phyloP scores from a whole-genome alignment of 352 stramenopile species.

The Globisporangium echinulatum region DNA sequence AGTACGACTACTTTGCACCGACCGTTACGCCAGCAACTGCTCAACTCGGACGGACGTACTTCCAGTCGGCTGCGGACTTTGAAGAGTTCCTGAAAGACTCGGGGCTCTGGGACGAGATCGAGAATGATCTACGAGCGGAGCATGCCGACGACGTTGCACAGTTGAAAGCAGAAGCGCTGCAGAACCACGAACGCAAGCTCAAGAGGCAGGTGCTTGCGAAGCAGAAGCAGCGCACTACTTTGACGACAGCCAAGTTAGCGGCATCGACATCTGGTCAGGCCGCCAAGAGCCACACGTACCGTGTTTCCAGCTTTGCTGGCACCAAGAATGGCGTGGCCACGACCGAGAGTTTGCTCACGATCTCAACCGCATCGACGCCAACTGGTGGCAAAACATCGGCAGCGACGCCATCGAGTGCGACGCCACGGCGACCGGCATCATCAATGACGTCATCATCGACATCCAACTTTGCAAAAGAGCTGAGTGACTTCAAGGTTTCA shows the following conservation, averaged over 20 bases:
- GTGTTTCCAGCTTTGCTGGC: neutral
- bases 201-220: neutral
- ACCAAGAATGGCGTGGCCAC: neutral
- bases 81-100: constrained; percentile 56
- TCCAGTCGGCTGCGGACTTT: constrained; percentile 49
- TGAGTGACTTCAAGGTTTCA: constrained; percentile 27
- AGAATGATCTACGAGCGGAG: constrained; percentile 43
- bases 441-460: no score
- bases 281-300: neutral
- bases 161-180: constrained; percentile 34
- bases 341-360: no score
- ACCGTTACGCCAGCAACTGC: constrained; percentile 49
- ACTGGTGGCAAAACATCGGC: neutral
- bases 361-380: neutral
- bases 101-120: constrained; percentile 52
- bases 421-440: neutral
- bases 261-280: neutral
- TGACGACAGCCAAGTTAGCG: neutral
- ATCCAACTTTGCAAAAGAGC: constrained; percentile 5
- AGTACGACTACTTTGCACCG: constrained; percentile 81
- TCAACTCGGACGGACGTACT: constrained; percentile 54
- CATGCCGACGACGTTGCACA: constrained; percentile 44
- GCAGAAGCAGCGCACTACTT: neutral
- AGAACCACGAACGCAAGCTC: neutral
- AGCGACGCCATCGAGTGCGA: neutral